Evolutionary conservation across 495 filamentous ascomycete species (phyloP).

Genomic region (Trichoderma erinaceum): DNA sequence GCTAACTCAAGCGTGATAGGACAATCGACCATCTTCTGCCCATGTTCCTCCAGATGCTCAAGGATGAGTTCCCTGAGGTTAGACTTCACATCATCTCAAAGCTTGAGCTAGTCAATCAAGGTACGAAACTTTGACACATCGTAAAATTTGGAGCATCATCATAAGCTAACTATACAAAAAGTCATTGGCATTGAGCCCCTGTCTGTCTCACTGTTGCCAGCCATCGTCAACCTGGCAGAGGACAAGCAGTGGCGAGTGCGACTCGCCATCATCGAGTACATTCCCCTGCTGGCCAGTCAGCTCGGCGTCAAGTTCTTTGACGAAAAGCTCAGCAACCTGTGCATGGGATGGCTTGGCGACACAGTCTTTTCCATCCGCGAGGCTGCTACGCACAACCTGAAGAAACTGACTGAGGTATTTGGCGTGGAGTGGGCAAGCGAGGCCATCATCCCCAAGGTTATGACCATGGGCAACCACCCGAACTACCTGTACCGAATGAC

Average conservation of each 20-base stretch:
- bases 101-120: conserved; percentile 94
- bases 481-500: conserved; percentile 99
- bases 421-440: conserved; percentile 97
- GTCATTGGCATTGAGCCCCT: conserved; percentile 97
- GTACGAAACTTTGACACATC: conserved; percentile 37
- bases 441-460: conserved; percentile 96
- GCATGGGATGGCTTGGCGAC: conserved; percentile 99
- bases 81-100: conserved; percentile 98
- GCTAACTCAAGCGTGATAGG: conserved; percentile 38
- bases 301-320: conserved; percentile 97
- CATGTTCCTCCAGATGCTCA: conserved; percentile 99
- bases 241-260: conserved; percentile 99
- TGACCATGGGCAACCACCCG: conserved; percentile 93
- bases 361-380: conserved; percentile 98
- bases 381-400: conserved; percentile 91
- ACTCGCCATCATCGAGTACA: conserved; percentile 97
- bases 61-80: conserved; percentile 98
- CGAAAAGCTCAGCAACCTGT: conserved; percentile 87
- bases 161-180: conserved; percentile 27
- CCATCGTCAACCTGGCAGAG: conserved; percentile 96
- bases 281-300: conserved; percentile 91
- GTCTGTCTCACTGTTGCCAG: conserved; percentile 91
- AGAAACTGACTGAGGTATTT: conserved; percentile 97
- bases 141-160: conserved; percentile 18
- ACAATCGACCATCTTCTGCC: conserved; percentile 94